Base-by-base conservation (phyloP, 805 yeast genomes). In the Pichia heedii region DNA sequence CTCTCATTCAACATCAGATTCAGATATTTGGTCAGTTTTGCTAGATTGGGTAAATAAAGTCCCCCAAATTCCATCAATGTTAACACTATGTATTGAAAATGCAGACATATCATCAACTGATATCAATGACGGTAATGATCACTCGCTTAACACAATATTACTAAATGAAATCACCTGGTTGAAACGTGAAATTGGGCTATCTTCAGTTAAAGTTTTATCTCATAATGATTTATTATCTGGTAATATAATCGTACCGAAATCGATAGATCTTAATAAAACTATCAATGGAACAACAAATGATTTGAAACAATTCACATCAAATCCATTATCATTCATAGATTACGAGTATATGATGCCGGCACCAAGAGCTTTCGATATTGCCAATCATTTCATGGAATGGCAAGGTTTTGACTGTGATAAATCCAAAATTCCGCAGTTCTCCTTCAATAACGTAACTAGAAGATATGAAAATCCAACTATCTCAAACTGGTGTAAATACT, bases 191-290 rank as follows among this genome's bases (percentile, higher is more conserved):
- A 58, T 80, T 13, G 61, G 58, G 3, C 40, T 54, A 7, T 60
- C 62, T 26, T 79, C 84, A 2, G 79, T 81, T 0, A 49, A 58
- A 7, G 89, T 82, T 1, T 71, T 80, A 8, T 73, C 80, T 16
- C 93, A 83, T 55, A 78, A 85, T 51, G 93, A 83, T 56, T 67
- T 83, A 39, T 65, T 83, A 24, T 71, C 82, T n/a, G 93, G 90
- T 1, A 83, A 83, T 55, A 74, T 83, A 29, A 75, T 83, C 21
- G 69, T 81, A 2, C 81, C 85, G 1, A 18, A 43, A 51, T n/a
- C 41, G 30, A 1, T 29, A 4, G 16, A 29, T 29, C 3, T 43
- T 3, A 12, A 42, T 18, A n/a, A 18, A 16, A 15, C 8, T 21
- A 24, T n/a, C 3, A 10, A 19, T 10, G 19, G 43, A 54, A 29